These are phyloP conservation scores for Hymenoscyphus albidus DNA, from an alignment of 2,329 filamentous ascomycete genomes.

Conservation along the genomic window DNA sequence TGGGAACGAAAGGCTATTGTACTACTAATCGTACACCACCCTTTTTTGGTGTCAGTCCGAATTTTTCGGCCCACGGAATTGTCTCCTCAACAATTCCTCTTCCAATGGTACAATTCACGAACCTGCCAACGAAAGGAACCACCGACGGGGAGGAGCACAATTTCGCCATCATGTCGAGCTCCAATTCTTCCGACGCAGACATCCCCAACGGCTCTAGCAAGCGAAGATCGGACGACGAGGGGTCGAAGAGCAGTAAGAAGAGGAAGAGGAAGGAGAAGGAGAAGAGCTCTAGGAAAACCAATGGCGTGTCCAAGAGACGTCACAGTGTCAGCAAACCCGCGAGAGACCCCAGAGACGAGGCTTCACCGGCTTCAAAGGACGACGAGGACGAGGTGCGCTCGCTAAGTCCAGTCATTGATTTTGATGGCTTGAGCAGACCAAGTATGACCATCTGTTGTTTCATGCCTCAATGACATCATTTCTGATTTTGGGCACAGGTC, in stretches of 20 bases:
- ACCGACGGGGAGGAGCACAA: slow-evolving; percentile 4
- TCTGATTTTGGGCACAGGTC: slow-evolving; percentile 39
- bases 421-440: slow-evolving; percentile 57
- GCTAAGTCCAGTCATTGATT: slow-evolving; percentile 56
- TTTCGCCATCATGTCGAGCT: slow-evolving; percentile 7
- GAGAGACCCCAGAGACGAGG: slow-evolving; percentile 55
- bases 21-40: too few relatives aligned
- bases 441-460: slow-evolving; percentile 38
- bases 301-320: slow-evolving; percentile 40
- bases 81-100: neutral
- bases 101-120: slow-evolving; percentile 29
- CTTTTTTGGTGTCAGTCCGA: neutral
- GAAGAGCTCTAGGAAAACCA: slow-evolving; percentile 26
- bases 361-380: slow-evolving; percentile 25
- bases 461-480: neutral
- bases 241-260: slow-evolving; percentile 20
- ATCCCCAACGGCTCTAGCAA: slow-evolving; percentile 20
- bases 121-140: slow-evolving; percentile 9
- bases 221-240: slow-evolving; percentile 17
- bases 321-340: slow-evolving; percentile 57
- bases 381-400: slow-evolving; percentile 39
- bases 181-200: slow-evolving; percentile 15
- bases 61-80: neutral
- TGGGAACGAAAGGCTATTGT: too few relatives aligned
- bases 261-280: slow-evolving; percentile 30